These are phyloP conservation scores for Akanthomyces muscarius DNA, from an alignment of 2,329 filamentous ascomycete species.

Conservation along the genomic window DNA sequence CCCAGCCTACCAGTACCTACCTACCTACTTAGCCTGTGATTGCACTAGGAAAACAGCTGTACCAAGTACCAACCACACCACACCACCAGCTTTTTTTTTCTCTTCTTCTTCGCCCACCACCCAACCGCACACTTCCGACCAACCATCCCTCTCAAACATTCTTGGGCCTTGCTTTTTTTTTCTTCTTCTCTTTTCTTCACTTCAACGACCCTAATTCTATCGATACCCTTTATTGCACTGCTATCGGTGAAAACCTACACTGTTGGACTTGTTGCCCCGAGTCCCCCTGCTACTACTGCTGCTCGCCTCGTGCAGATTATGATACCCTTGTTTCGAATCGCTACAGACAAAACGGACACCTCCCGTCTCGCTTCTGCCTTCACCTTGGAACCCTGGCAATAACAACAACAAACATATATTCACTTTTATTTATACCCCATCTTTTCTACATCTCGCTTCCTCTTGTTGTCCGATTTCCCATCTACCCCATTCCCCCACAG, in stretches of 20 bases:
- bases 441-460: conserved; percentile 3
- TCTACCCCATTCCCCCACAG: conserved; percentile 28
- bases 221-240: background rate
- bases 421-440: conserved; percentile 12
- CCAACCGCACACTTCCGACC: background rate
- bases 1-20: background rate
- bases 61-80: background rate
- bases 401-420: conserved; percentile 4
- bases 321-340: conserved; percentile 17
- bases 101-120: background rate
- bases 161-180: background rate
- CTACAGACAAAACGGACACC: background rate
- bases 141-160: background rate
- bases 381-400: background rate
- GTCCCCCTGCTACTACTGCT: background rate
- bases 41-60: background rate
- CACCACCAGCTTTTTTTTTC: background rate
- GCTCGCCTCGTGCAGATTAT: conserved; percentile 4
- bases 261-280: background rate
- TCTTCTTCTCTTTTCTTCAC: conserved; percentile 15
- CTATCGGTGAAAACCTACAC: background rate
- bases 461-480: background rate
- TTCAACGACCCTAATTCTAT: conserved; percentile 5
- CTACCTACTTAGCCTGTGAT: background rate
- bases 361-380: background rate